These are phyloP conservation scores for Novymonas esmeraldas DNA, from an alignment of 208 protist species.

Conservation along the genomic window DNA sequence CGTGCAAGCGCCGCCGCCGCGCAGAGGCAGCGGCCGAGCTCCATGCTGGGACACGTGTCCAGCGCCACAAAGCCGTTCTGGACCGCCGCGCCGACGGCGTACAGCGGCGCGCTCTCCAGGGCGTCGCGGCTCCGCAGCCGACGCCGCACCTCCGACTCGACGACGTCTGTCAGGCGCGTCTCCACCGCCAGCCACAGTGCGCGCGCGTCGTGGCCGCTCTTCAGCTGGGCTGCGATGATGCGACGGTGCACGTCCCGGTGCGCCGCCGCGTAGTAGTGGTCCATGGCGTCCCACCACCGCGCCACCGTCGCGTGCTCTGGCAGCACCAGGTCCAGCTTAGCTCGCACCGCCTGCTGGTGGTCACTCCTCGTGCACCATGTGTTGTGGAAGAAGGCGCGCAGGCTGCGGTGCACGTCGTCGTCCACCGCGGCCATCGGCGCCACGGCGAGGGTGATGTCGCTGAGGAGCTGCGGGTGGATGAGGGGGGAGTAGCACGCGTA, in stretches of 20 bases:
- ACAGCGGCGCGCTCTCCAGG: conserved; percentile 43
- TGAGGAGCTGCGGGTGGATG: conserved; percentile 57
- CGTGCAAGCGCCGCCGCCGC: conserved; percentile 55
- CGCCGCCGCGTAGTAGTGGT: conserved; percentile 49
- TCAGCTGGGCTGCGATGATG: conserved; percentile 47
- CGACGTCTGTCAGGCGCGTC: conserved; percentile 38
- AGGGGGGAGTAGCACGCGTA: conserved; percentile 80
- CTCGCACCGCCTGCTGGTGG: conserved; percentile 48
- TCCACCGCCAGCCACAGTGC: conserved; percentile 80
- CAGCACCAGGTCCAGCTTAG: conserved; percentile 39
- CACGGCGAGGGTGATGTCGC: conserved; percentile 33
- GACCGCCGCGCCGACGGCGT: conserved; percentile 63
- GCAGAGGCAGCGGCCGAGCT: conserved; percentile 51
- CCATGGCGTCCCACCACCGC: conserved; percentile 59
- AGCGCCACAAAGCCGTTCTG: conserved; percentile 65
- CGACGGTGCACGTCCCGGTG: conserved; percentile 43
- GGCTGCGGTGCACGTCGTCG: conserved; percentile 33
- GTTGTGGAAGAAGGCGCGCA: conserved; percentile 52
- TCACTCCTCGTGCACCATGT: conserved; percentile 49
- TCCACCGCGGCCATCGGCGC: conserved; percentile 44
- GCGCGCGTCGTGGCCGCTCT: conserved; percentile 33
- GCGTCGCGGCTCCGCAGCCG: conserved; percentile 38
- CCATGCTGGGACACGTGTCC: conserved; percentile 42
- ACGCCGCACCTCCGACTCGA: conserved; percentile 54
- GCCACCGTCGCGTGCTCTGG: conserved; percentile 47